Conservation (phyloP, 2,329 filamentous ascomycete species). For the Venturia pyrina region DNA sequence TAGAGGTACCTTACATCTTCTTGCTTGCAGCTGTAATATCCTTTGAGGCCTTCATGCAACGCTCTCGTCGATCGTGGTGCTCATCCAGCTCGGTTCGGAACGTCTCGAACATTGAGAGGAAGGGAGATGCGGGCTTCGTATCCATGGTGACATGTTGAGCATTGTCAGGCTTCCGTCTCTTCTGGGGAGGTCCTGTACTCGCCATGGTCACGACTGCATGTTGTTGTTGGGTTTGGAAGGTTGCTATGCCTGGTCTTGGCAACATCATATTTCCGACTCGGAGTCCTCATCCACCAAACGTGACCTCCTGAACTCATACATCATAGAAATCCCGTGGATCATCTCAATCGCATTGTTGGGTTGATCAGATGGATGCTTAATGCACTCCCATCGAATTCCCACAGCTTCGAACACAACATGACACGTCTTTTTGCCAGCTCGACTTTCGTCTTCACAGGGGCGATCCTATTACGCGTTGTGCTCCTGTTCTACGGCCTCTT, state of each 20-base stretch:
- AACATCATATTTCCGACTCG: conserved; percentile 5
- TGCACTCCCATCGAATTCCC: neutral
- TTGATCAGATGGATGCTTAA: neutral
- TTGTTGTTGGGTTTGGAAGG: neutral
- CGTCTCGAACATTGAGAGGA: conserved; percentile 65
- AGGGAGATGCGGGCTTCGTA: conserved; percentile 26
- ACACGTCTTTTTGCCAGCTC: neutral
- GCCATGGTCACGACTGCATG: neutral
- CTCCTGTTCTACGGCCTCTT: conserved; percentile 83
- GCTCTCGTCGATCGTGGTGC: conserved; percentile 86
- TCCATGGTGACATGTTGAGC: neutral
- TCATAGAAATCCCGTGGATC: neutral
- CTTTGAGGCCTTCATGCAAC: conserved; percentile 79
- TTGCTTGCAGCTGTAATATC: conserved; percentile 93
- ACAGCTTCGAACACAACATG: neutral
- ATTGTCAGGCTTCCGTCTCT: conserved; percentile 10
- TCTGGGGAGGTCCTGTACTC: conserved; percentile 14
- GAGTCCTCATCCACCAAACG: neutral
- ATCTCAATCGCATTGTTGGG: neutral
- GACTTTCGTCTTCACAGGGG: conserved; percentile 30
- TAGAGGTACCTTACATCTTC: conserved; percentile 62
- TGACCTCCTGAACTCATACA: neutral
- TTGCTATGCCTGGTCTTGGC: neutral
- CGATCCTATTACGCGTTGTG: conserved; percentile 54
- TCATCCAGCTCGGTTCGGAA: conserved; percentile 86